Conservation (phyloP, 768 basidiomycete species). For the Suillus bovinus region DNA sequence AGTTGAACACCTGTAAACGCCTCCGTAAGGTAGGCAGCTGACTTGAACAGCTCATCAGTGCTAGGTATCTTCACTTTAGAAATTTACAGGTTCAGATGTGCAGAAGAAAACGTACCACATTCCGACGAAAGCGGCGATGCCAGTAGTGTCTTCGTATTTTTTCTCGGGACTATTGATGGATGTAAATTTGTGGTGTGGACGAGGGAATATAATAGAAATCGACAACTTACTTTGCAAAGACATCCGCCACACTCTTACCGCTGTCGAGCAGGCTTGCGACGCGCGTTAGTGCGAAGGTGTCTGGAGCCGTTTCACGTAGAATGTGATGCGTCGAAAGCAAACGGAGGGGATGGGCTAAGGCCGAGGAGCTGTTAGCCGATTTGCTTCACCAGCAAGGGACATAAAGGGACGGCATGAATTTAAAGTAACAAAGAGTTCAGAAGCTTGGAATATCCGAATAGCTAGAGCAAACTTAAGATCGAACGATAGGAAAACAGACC, state of each 20-base stretch:
- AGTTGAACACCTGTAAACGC: constrained; percentile 43
- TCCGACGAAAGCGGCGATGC: constrained; percentile 52
- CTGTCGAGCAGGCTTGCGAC: constrained; percentile 70
- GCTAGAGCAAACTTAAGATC: not conserved
- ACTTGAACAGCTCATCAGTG: constrained; percentile 76
- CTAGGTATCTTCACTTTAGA: constrained; percentile 33
- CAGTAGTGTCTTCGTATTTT: constrained; percentile 69
- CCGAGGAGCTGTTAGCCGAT: not conserved
- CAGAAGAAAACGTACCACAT: constrained; percentile 48
- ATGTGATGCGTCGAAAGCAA: constrained; percentile 74
- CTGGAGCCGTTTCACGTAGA: constrained; percentile 63
- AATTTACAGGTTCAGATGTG: not conserved
- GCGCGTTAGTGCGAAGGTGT: constrained; percentile 73
- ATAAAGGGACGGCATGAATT: not conserved
- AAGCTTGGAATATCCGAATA: not conserved
- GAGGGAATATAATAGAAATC: not conserved
- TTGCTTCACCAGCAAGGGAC: too few relatives aligned
- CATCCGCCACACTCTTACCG: constrained; percentile 53
- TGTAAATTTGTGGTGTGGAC: not conserved
- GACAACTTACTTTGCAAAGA: constrained; percentile 46
- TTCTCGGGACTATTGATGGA: not conserved
- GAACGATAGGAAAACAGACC: not conserved
- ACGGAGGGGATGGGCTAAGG: not conserved
- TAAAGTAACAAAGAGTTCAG: not conserved
- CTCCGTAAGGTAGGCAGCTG: constrained; percentile 75